Evolutionary conservation across 129 eudicot species (phyloP), one percentile per base, ranked within the genome.

Genomic region (Escallonia rubra): DNA sequence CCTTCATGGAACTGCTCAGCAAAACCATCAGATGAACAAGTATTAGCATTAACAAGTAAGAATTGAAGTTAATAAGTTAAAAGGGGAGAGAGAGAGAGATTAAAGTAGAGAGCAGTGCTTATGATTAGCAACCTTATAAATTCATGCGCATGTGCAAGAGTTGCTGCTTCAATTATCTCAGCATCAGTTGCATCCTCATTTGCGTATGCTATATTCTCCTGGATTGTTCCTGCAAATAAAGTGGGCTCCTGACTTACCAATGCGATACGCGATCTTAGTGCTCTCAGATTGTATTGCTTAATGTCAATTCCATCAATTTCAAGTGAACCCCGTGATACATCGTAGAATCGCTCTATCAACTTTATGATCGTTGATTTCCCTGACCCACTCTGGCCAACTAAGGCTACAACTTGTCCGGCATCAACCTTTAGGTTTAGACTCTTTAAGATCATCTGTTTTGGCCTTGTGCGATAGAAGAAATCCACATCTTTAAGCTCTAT

Each of bases 121-220:
- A n/a, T n/a, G n/a, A n/a, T n/a, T n/a, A n/a, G 87, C 88, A 75
- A 5, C 91, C 91, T 88, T 7, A 88, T 83, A 52, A 91, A 88
- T 5, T 80, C 59, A 57, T 91, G 96, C 63, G 83, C 89, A 14
- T 91, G 83, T 41, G 98, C 91, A 8, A 89, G 87, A 4, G 83
- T 77, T 8, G 95, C 98, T 1, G 97, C 97, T 66, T 85, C 98
- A 4, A 81, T 72, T 3, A 92, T 89, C 66, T 92, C 98, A 1
- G 89, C 81, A 63, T 86, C 96, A 0, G 95, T 86, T 2, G 95
- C 98, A 8, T 80, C 90, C 1, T 83, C 95, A 80, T 88, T 92
- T 13, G 89, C 98, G 8, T 86, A 92, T 4, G 89, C 91, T 45
- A 92, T 92, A 81, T 92, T 92, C 13, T 92, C 96, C 71, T 81